These are phyloP conservation scores for Peniophora sp. DNA, from an alignment of 1,284 basidiomycete genomes.

Conservation along the genomic window DNA sequence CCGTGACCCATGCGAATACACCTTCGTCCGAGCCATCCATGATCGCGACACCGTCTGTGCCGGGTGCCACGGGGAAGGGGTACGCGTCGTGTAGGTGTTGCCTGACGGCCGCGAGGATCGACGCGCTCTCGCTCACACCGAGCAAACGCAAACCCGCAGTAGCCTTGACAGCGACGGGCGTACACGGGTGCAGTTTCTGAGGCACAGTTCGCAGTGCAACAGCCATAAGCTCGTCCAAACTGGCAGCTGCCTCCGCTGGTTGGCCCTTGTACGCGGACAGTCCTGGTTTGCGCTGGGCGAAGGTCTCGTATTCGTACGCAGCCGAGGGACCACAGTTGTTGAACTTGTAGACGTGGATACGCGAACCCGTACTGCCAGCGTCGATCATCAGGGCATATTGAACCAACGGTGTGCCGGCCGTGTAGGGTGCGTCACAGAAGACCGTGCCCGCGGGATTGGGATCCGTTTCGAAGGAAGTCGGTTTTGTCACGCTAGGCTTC, in stretches of 20 bases:
- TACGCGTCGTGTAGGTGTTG: slow-evolving; percentile 56
- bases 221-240: slow-evolving; percentile 76
- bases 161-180: slow-evolving; percentile 90
- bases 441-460: slow-evolving; percentile 58
- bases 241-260: slow-evolving; percentile 68
- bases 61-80: slow-evolving; percentile 62
- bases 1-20: slow-evolving; percentile 97
- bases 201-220: slow-evolving; percentile 80
- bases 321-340: slow-evolving; percentile 81
- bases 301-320: slow-evolving; percentile 89
- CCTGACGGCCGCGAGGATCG: slow-evolving; percentile 77
- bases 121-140: slow-evolving; percentile 56
- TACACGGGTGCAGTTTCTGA: slow-evolving; percentile 57
- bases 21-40: slow-evolving; percentile 98
- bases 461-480: slow-evolving; percentile 53
- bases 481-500: slow-evolving; percentile 16
- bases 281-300: slow-evolving; percentile 79
- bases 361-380: slow-evolving; percentile 93
- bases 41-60: slow-evolving; percentile 65
- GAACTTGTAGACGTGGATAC: slow-evolving; percentile 98
- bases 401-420: slow-evolving; percentile 46
- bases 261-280: slow-evolving; percentile 61
- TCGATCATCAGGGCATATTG: slow-evolving; percentile 98
- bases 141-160: slow-evolving; percentile 88
- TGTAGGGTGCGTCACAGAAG: slow-evolving; percentile 55